phyloP scores from a whole-genome alignment of 2,329 filamentous ascomycete genomes.

The Lomentospora prolificans region DNA sequence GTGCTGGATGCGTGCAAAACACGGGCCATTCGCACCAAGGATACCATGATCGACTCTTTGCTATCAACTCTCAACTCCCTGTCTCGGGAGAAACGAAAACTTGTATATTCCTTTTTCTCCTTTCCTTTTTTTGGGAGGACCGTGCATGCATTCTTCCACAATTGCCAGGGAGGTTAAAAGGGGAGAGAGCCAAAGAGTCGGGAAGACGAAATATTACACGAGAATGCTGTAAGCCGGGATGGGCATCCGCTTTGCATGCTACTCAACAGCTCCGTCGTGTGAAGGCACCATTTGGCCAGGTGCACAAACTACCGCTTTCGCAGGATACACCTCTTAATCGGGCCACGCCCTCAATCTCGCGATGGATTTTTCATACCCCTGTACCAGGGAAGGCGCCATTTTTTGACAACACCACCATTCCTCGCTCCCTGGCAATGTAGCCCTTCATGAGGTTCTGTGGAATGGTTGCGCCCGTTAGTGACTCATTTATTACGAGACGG shows the following conservation, averaged over 20 bases:
- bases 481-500: slow-evolving; percentile 4
- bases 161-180: not conserved
- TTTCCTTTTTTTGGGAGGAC: not conserved
- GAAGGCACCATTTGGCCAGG: not conserved
- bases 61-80: not conserved
- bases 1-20: not conserved
- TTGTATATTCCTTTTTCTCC: not conserved
- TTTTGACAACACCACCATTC: slow-evolving; percentile 88
- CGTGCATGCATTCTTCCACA: not conserved
- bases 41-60: not conserved
- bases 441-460: slow-evolving; percentile 86
- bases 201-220: not conserved
- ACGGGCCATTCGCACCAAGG: not conserved
- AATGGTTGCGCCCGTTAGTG: slow-evolving; percentile 1
- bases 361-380: slow-evolving; percentile 38
- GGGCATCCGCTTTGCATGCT: not conserved
- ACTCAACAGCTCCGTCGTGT: not conserved
- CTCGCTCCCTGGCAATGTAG: slow-evolving; percentile 86
- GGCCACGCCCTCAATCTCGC: not conserved
- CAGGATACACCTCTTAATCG: not conserved
- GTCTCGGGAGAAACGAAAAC: not conserved
- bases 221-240: slow-evolving; percentile 4
- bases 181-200: not conserved
- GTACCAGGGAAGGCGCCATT: slow-evolving; percentile 90
- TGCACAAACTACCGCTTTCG: not conserved